A percentile compares a stretch with the other conserved stretches of the same genome.
Conservation (phyloP, 352 stramenopile species). For the Thalassiosira gravida region DNA sequence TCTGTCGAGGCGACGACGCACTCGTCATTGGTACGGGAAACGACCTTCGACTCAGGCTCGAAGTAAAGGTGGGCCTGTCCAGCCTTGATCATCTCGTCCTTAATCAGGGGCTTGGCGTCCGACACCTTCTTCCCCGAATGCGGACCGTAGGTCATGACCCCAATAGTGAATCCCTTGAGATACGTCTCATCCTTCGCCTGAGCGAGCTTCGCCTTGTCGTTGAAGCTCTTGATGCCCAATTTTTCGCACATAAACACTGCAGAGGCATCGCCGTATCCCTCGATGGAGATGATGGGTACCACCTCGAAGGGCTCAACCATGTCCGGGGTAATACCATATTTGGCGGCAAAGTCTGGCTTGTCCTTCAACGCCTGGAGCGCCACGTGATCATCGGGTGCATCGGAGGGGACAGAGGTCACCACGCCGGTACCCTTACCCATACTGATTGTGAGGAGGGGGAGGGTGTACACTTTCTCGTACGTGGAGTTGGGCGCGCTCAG, state of each 20-base stretch:
- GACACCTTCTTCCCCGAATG: constrained; percentile 95
- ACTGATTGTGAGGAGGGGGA: constrained; percentile 98
- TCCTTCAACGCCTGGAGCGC: constrained; percentile 98
- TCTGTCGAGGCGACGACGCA: constrained; percentile 99
- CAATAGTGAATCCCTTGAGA: constrained; percentile 99
- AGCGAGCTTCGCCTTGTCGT: constrained; percentile 98
- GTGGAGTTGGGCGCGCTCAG: constrained; percentile 93
- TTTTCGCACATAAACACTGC: constrained; percentile 94
- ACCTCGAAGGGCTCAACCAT: constrained; percentile 98
- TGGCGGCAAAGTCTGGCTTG: constrained; percentile 96
- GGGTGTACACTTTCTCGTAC: constrained; percentile 99
- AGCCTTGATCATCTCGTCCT: constrained; percentile 94
- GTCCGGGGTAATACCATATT: constrained; percentile 97
- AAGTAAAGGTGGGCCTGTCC: constrained; percentile 96
- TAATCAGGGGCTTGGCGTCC: constrained; percentile 96
- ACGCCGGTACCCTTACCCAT: constrained; percentile 99
- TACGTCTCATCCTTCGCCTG: constrained; percentile 96
- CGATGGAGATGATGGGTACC: constrained; percentile 99
- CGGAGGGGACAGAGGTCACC: constrained; percentile 97
- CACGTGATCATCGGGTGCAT: constrained; percentile 98
- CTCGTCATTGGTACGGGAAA: constrained; percentile 96
- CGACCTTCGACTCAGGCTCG: constrained; percentile 97
- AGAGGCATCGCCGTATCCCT: constrained; percentile 94
- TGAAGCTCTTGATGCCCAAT: constrained; percentile 96
- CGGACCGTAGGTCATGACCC: constrained; percentile 94